A percentile compares a stretch with the other conserved stretches of the same genome.
phyloP scores from a whole-genome alignment of 2,329 filamentous ascomycete species.

The Aspergillus amoenus region DNA sequence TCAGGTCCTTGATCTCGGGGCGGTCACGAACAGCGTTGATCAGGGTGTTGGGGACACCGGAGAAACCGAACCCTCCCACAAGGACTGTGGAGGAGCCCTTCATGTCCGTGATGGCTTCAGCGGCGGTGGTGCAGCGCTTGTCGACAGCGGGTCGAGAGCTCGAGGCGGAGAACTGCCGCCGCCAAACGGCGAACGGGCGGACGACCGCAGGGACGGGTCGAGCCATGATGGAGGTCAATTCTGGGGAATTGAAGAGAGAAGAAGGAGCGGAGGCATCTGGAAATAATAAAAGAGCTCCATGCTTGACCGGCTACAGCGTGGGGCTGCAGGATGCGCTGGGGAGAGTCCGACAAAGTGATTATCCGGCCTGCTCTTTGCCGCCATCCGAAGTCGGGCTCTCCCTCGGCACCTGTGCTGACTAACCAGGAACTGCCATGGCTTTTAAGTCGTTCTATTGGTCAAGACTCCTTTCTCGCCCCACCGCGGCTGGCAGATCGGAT shows the following conservation, averaged over 20 bases:
- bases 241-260: constrained; percentile 9
- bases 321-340: constrained; percentile 7
- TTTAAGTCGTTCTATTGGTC: not conserved
- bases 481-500: too few species aligned
- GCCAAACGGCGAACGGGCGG: constrained; percentile 31
- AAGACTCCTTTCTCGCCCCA: too few species aligned
- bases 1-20: constrained; percentile 60
- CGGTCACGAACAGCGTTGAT: constrained; percentile 66
- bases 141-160: constrained; percentile 66
- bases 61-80: constrained; percentile 77
- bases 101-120: constrained; percentile 70
- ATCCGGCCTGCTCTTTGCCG: constrained; percentile 22
- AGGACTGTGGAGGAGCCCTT: constrained; percentile 68
- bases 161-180: constrained; percentile 65
- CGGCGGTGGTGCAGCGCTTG: constrained; percentile 69
- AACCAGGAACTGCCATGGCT: not conserved
- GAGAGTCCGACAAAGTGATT: constrained; percentile 29
- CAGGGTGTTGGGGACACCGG: constrained; percentile 50
- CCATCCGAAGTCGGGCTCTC: constrained; percentile 15
- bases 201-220: constrained; percentile 30
- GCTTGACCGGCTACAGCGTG: constrained; percentile 22
- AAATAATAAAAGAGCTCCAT: constrained; percentile 16
- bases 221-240: constrained; percentile 25
- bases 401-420: not conserved
- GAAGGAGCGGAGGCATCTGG: constrained; percentile 11